phyloP scores from a whole-genome alignment of 345 rosid genomes.

The Euphorbia lathyris region DNA sequence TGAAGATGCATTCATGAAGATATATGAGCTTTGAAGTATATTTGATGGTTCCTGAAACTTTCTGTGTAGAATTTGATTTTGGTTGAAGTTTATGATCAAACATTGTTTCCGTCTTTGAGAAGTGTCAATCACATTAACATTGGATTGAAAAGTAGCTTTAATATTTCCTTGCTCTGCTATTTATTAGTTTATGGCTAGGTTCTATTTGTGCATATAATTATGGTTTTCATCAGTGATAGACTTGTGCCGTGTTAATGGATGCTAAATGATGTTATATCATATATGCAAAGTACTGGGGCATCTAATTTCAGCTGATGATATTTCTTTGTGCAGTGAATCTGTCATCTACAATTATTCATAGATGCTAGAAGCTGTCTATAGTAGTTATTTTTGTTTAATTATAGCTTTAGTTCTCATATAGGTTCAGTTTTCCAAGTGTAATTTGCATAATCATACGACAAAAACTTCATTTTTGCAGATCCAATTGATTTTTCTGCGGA shows the following conservation, averaged over 20 bases:
- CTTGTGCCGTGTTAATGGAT: background rate
- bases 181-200: background rate
- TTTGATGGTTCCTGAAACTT: background rate
- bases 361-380: background rate
- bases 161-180: background rate
- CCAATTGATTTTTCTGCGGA: background rate
- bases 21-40: too few species aligned
- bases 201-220: background rate
- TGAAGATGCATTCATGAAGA: too few species aligned
- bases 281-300: background rate
- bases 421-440: background rate
- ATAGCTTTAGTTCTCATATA: background rate
- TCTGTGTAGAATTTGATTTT: background rate
- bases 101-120: too few species aligned
- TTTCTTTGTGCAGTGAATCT: background rate
- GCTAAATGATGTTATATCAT: background rate
- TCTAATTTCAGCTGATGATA: background rate
- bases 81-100: background rate
- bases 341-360: too few species aligned
- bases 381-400: background rate
- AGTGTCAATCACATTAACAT: background rate
- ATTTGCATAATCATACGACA: background rate
- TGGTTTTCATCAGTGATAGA: background rate
- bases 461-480: background rate
- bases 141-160: background rate